Evolutionary conservation across 768 basidiomycete species (phyloP).

Genomic region (Boletus barrowsii): DNA sequence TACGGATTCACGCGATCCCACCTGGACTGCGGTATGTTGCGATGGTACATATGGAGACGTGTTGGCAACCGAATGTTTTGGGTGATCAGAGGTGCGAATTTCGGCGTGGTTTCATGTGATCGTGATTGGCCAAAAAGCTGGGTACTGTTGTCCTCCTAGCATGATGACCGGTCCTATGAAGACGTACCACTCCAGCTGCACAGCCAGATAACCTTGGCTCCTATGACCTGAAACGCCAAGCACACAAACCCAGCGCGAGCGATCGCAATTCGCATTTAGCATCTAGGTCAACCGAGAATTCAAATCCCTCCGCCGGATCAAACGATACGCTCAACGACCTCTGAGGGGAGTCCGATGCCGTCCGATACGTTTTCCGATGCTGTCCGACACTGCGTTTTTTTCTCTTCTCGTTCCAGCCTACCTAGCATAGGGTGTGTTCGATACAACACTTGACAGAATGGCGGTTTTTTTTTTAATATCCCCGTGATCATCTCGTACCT

Average conservation of each 20-base stretch:
- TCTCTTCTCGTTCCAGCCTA: background rate
- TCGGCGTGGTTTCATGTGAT: background rate
- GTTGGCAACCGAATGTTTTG: background rate
- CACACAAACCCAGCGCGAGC: background rate
- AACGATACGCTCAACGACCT: background rate
- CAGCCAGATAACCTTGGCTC: background rate
- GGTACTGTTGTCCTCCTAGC: background rate
- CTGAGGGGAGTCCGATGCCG: background rate
- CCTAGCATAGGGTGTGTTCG: background rate
- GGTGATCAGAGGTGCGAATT: background rate
- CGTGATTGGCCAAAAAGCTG: background rate
- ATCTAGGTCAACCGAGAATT: background rate
- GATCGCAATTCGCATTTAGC: background rate
- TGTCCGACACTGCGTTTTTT: background rate
- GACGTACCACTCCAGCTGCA: background rate
- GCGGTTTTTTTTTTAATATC: too few species aligned
- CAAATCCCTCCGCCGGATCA: background rate
- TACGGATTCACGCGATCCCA: slow-evolving; percentile 4
- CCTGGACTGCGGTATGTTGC: slow-evolving; percentile 16
- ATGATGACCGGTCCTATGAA: background rate
- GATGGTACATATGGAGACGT: background rate
- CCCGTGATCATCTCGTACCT: too few species aligned
- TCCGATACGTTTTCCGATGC: background rate
- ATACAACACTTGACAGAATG: background rate
- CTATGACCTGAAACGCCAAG: slow-evolving; percentile 17